A percentile compares a stretch with the other conserved stretches of the same genome.
These are phyloP conservation scores for Geranomyces michiganensis DNA, from an alignment of 192 early-diverging fungal genomes.

Conservation along the genomic window DNA sequence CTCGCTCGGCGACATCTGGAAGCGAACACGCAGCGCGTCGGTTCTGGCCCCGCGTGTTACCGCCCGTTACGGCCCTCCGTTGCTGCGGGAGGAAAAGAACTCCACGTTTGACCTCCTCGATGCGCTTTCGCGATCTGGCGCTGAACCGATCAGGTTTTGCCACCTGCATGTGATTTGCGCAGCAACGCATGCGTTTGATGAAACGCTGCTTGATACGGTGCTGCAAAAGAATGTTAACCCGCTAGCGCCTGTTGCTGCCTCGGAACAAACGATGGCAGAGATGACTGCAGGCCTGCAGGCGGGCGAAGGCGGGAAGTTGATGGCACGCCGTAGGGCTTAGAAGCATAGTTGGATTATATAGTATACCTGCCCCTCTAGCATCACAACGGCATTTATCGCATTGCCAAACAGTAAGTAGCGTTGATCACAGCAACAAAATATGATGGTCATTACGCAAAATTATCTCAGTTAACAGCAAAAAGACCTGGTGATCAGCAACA, in stretches of 20 bases:
- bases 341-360: no score
- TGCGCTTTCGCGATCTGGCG: conserved; percentile 31
- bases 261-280: background rate
- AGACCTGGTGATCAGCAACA: no score
- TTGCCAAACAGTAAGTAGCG: no score
- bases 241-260: background rate
- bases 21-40: background rate
- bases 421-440: no score
- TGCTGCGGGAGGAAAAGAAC: background rate
- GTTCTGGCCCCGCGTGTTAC: background rate
- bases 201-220: conserved; percentile 32
- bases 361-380: no score
- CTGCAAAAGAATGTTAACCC: conserved; percentile 32
- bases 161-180: conserved; percentile 34
- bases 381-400: no score
- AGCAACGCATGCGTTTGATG: conserved; percentile 32
- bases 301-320: no score
- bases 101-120: conserved; percentile 34
- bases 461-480: no score
- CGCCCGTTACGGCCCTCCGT: background rate
- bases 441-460: no score
- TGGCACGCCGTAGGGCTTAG: no score
- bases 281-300: no score
- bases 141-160: background rate
- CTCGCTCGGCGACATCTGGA: conserved; percentile 11